Evolutionary conservation across 176 grass and related monocot genomes (phyloP).

Genomic region (Aegilops bicornis): DNA sequence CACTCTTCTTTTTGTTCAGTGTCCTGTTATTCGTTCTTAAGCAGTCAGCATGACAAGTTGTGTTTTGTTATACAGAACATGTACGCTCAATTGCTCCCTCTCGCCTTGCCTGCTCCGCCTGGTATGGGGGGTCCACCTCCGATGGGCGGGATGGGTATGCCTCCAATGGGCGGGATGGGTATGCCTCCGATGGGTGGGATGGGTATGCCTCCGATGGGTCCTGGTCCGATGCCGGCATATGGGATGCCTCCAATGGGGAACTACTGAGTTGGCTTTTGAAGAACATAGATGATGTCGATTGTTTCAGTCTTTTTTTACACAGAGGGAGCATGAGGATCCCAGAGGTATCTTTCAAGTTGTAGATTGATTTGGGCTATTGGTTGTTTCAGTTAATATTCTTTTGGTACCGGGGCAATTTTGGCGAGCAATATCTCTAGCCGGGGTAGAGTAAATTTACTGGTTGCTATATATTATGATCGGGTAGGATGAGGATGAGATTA

Average conservation of each 20-base stretch:
- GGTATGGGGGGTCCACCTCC: conserved; percentile 73
- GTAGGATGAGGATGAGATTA: conserved; percentile 29
- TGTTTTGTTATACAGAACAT: conserved; percentile 77
- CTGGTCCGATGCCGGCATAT: conserved; percentile 49
- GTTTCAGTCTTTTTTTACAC: background rate
- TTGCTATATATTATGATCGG: conserved; percentile 1
- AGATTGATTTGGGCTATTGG: conserved; percentile 39
- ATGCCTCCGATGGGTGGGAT: conserved; percentile 71
- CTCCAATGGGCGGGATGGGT: conserved; percentile 49
- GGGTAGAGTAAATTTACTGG: conserved; percentile 18
- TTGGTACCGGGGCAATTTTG: conserved; percentile 54
- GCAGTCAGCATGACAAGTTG: conserved; percentile 4
- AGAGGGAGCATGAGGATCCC: background rate
- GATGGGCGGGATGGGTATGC: conserved; percentile 82
- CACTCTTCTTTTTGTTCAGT: background rate
- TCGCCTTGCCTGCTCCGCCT: conserved; percentile 81
- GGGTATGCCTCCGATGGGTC: conserved; percentile 85
- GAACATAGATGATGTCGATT: conserved; percentile 1
- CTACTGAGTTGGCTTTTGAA: conserved; percentile 45
- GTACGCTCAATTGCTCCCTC: conserved; percentile 90
- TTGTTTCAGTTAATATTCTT: conserved; percentile 49
- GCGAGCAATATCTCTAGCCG: conserved; percentile 23
- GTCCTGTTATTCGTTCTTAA: background rate
- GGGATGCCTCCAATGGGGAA: conserved; percentile 88
- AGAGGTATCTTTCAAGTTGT: conserved; percentile 17